Percentiles rank a stretch among this genome's conserved stretches.
phyloP scores from a whole-genome alignment of 306 rosid species.

The Dryas drummondii region DNA sequence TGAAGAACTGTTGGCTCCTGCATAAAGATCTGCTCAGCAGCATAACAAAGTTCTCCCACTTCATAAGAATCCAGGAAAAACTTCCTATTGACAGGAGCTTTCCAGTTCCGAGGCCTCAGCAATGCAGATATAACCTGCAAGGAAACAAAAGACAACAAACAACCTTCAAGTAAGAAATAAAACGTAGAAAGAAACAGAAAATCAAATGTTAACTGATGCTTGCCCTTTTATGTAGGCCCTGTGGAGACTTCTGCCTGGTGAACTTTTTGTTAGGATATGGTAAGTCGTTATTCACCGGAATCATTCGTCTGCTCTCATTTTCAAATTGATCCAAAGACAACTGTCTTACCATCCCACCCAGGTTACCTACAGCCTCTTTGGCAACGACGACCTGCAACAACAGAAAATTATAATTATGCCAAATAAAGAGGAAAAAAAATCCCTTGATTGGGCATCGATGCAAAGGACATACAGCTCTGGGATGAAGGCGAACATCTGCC shows the following conservation, averaged over 20 bases:
- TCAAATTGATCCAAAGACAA: slow-evolving; percentile 97
- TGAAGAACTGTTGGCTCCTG: slow-evolving; percentile 96
- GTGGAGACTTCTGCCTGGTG: slow-evolving; percentile 93
- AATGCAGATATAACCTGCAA: slow-evolving; percentile 76
- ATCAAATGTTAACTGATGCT: slow-evolving; percentile 28
- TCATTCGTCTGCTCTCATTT: slow-evolving; percentile 99
- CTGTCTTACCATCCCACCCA: slow-evolving; percentile 99
- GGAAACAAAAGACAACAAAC: slow-evolving; percentile 19
- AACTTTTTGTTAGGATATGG: slow-evolving; percentile 76
- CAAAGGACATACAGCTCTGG: slow-evolving; percentile 83
- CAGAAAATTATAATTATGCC: slow-evolving; percentile 34
- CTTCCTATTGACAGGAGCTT: slow-evolving; percentile 84
- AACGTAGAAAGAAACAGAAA: not conserved
- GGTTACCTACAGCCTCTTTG: slow-evolving; percentile 91
- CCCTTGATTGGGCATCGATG: slow-evolving; percentile 14
- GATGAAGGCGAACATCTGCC: slow-evolving; percentile 98
- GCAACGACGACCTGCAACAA: slow-evolving; percentile 94
- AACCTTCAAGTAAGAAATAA: slow-evolving; percentile 21
- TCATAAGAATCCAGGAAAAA: slow-evolving; percentile 98
- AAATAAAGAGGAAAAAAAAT: slow-evolving; percentile 13
- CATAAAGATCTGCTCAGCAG: slow-evolving; percentile 98
- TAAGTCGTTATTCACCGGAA: slow-evolving; percentile 76
- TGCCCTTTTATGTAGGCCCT: slow-evolving; percentile 96
- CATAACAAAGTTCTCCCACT: slow-evolving; percentile 99
- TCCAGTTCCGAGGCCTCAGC: slow-evolving; percentile 97